Percentiles rank a stretch among this genome's conserved stretches.
Conservation (phyloP, 495 filamentous ascomycete species). For the Penicillium canescens region DNA sequence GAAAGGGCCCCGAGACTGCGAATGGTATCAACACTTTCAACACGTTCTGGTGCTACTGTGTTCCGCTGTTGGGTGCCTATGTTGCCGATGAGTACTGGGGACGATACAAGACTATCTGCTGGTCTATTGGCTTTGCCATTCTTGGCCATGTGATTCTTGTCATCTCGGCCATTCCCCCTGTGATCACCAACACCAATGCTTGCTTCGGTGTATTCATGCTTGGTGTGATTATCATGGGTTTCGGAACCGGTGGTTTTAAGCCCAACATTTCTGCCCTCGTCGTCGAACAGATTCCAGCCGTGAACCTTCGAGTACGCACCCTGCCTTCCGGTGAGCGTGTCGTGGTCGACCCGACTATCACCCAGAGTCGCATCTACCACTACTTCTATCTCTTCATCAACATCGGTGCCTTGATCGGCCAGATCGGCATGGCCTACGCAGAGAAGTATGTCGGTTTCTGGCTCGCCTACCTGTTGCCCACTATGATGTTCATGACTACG, state of each 20-base stretch:
- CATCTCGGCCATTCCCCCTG: slow-evolving; percentile 59
- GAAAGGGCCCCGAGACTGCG: slow-evolving; percentile 18
- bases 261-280: slow-evolving; percentile 64
- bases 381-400: slow-evolving; percentile 56
- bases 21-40: slow-evolving; percentile 49
- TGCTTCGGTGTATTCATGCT: slow-evolving; percentile 58
- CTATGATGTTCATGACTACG: slow-evolving; percentile 56
- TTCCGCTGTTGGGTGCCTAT: slow-evolving; percentile 68
- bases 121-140: slow-evolving; percentile 57
- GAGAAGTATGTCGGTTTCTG: slow-evolving; percentile 79
- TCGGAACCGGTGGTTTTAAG: slow-evolving; percentile 60
- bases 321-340: slow-evolving; percentile 57
- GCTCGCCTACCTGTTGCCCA: slow-evolving; percentile 66
- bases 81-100: slow-evolving; percentile 73
- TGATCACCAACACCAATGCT: slow-evolving; percentile 54
- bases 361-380: slow-evolving; percentile 33
- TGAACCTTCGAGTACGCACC: slow-evolving; percentile 31
- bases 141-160: slow-evolving; percentile 67
- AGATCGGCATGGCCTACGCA: slow-evolving; percentile 60
- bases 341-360: slow-evolving; percentile 65
- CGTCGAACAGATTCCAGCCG: slow-evolving; percentile 48
- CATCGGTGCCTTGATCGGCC: slow-evolving; percentile 51
- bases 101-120: slow-evolving; percentile 68
- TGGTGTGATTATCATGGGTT: slow-evolving; percentile 56
- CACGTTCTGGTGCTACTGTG: slow-evolving; percentile 70